Evolutionary conservation across 805 yeast species (phyloP), one percentile per base, ranked within the genome.

Genomic region (Suhomyces kilbournensis): DNA sequence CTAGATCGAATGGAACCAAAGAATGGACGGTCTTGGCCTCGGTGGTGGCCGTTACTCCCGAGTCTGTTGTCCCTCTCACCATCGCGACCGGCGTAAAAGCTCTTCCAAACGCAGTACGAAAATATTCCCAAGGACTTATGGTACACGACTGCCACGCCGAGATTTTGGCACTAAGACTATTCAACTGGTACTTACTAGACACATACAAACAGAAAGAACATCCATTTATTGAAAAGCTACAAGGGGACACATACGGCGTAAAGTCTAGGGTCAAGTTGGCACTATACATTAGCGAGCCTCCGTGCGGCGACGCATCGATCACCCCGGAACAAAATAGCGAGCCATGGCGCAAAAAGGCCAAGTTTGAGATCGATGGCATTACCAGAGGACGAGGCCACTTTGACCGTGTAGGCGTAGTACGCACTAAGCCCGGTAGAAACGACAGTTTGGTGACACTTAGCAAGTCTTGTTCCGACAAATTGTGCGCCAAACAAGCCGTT

Each of bases 91-190:
- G 99, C 0, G 88, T 90, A 47, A 94, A 94, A 63, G 80, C 90
- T 0, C 60, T 80, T 17, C 92, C 97, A 0, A 81, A 85, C 59
- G 64, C 57, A 1, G 65, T 86, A 0, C 50, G 70, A 2, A 55
- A 64, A 3, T 69, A 71, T 47, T 70, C 80, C 2, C 52, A 71
- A 0, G 97, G 98, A 0, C 63, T 66, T 15, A 66, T 90, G 7
- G 72, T 93, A 0, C 98, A 93, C 62, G 98, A 93, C 66, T 74
- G 85, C 65, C 99, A 93, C 70, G 97, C 98, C 0, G 99, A 93
- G 63, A 79, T 91, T 1, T 68, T 94, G 14, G 81, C 87, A 0
- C 52, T 92, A 0, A 69, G 98, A 25, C 80, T 83, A 1, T 83
- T 93, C 63, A 92, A 92, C 59, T 67, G 79, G 57, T 78, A 72